Conservation (phyloP, 1,284 basidiomycete species). For the Ustilago trichophora region DNA sequence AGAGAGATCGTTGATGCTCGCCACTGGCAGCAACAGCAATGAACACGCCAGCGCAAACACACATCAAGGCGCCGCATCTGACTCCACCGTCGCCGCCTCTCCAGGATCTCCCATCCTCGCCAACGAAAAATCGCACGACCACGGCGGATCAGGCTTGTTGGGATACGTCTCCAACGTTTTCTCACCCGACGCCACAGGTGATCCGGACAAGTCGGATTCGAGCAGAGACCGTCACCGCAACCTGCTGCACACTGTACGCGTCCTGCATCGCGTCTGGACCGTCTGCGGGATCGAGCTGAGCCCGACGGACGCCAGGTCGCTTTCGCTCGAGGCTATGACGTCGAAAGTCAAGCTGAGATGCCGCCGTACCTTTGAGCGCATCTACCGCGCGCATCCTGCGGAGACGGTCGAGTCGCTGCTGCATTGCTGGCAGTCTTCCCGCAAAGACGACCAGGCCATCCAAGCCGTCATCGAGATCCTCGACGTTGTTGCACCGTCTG, state of each 20-base stretch:
- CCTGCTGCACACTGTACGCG: slow-evolving; percentile 35
- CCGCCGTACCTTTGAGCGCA: slow-evolving; percentile 73
- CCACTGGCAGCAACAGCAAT: not conserved
- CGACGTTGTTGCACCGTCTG: slow-evolving; percentile 82
- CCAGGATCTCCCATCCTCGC: not conserved
- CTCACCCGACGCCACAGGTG: slow-evolving; percentile 16
- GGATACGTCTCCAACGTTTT: slow-evolving; percentile 59
- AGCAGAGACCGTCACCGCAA: slow-evolving; percentile 6
- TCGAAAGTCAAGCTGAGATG: slow-evolving; percentile 32
- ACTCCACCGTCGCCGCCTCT: not conserved
- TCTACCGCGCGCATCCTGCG: slow-evolving; percentile 80
- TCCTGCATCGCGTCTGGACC: slow-evolving; percentile 51
- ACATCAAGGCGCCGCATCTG: not conserved
- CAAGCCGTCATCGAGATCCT: slow-evolving; percentile 77
- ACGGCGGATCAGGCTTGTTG: slow-evolving; percentile 26
- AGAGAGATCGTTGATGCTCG: slow-evolving; percentile 47
- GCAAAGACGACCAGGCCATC: slow-evolving; percentile 1
- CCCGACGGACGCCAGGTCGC: slow-evolving; percentile 27
- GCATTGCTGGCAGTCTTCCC: slow-evolving; percentile 75
- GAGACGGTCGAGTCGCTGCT: slow-evolving; percentile 84
- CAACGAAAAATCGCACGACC: slow-evolving; percentile 11
- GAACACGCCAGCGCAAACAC: not conserved
- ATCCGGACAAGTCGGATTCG: slow-evolving; percentile 2
- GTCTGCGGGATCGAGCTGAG: slow-evolving; percentile 12
- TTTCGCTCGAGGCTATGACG: slow-evolving; percentile 38